A percentile compares a stretch with the other conserved stretches of the same genome.
These are phyloP conservation scores for Galeopsis tetrahit DNA, from an alignment of 257 asterid species.

Conservation along the genomic window DNA sequence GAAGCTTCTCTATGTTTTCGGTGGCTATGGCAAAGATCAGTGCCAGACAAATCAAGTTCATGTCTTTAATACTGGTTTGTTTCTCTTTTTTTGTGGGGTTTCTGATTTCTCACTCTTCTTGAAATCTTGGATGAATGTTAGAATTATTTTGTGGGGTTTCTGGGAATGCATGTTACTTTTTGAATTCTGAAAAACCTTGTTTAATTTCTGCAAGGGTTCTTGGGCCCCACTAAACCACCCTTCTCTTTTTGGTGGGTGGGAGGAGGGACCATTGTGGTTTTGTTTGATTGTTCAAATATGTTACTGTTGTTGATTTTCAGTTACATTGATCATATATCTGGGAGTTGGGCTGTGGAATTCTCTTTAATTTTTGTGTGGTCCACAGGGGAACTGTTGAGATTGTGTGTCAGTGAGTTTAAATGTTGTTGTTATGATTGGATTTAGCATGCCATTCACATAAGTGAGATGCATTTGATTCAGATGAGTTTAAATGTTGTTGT, in stretches of 20 bases:
- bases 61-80: conserved; percentile 75
- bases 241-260: conserved; percentile 6
- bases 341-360: conserved; percentile 4
- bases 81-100: not conserved
- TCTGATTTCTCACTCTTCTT: conserved; percentile 5
- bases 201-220: conserved; percentile 6
- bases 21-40: conserved; percentile 89
- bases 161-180: conserved; percentile 12
- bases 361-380: conserved; percentile 3
- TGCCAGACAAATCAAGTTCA: conserved; percentile 92
- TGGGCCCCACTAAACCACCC: not conserved
- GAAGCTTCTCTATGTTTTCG: conserved; percentile 87
- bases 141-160: conserved; percentile 24
- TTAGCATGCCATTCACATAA: conserved; percentile 8
- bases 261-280: conserved; percentile 1
- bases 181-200: not conserved
- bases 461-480: not conserved
- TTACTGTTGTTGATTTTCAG: conserved; percentile 10
- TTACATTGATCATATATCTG: conserved; percentile 11
- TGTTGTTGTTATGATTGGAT: conserved; percentile 8
- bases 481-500: conserved; percentile 7
- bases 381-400: conserved; percentile 10
- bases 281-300: not conserved
- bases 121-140: conserved; percentile 6
- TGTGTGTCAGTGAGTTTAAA: not conserved